Base-by-base conservation (phyloP, 2,329 filamentous ascomycete species). In the Metarhizium sp. region DNA sequence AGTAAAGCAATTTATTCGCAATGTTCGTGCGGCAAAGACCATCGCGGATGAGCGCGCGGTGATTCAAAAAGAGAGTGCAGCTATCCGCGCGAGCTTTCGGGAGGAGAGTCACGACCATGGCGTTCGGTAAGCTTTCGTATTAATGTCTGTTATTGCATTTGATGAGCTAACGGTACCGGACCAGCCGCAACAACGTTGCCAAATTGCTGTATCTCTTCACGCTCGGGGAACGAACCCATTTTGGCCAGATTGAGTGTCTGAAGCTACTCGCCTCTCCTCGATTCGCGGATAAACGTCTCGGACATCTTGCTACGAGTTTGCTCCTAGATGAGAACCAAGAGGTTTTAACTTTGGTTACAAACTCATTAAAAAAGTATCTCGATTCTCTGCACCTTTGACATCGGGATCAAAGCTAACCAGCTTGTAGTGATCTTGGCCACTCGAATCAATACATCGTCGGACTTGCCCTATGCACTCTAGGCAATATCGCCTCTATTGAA, bases 1-100 rank as follows among this genome's bases (percentile, higher is more conserved):
- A 97, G 94, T 99, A 72, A 99, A 99, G 78, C 94, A 97, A 77
- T 99, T 99, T 76, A 99, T 99, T 74, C 92, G 94, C 71, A 97
- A 96, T 75, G 94, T 99, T 70, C 90, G 94, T 71, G 92, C 94
- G 59, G 91, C 94, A 58, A 99, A 99, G 78, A 99, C 94, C 40
- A 96, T 99, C 69, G 95, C 95, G 71, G 94, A 99, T 75, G 94
- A 99, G 78, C 86, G 94, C 69, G 92, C 94, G 53, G 94, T 99
- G 55, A 95, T 99, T 60, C 94, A 97, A 68, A 99, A 99, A 75
- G 94, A 99, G 77, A 99, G 94, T 74, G 94, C 94, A 57, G 90
- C 92, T 50, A 99, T 99, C 69, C 84, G 94, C 74, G 91, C 94
- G 63, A 97, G 92, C 75, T 99, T 99, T 72, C 85, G 94, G 68